Evolutionary conservation across 83 land plant species (phyloP), one percentile per base, ranked within the genome.

Genomic region (Isoetes engelmannii): DNA sequence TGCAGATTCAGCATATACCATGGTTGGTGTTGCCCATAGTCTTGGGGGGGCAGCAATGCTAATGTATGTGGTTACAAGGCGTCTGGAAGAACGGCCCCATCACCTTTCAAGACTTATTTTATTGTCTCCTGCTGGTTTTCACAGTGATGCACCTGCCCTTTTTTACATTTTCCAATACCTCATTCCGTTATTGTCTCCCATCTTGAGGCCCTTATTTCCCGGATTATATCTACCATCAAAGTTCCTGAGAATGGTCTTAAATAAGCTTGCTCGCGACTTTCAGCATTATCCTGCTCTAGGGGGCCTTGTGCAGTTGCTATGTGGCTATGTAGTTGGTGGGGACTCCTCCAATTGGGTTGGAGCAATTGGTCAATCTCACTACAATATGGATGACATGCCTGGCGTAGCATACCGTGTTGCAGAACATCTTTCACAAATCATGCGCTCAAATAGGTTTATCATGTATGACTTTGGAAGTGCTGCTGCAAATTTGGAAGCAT

Each of bases 261-360:
- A 95, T 82, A 95, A 95, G 72, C 81, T 95, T 53, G 92, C 99
- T 4, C 73, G 93, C 7, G 99, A 95, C 61, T 85, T 95, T 63
- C 93, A 95, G 37, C 86, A 88, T 58, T 95, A 91, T 45, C 99
- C 99, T 43, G 97, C 97, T 9, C 61, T 95, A 10, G 99, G 99
- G 37, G 99, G 99, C 7, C 76, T 95, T 57, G 97, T 86, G 20
- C 99, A 95, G 67, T 84, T 92, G 4, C 76, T 95, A 5, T 66
- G 84, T 73, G 80, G 93, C 62, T 94, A 88, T 50, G 72, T 83
- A 9, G 87, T 83, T 12, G 99, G 99, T 15, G 99, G 99, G 0
- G 99, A 95, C 66, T 85, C 89, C 65, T 95, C 99, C 69, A 91
- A 95, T 70, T 95, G 99, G 99, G 84, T 95, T 5, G 97, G 90